A percentile compares a stretch with the other conserved stretches of the same genome.
phyloP scores from a whole-genome alignment of 2,329 filamentous ascomycete species.

The Aspergillus fumigatiaffinis region DNA sequence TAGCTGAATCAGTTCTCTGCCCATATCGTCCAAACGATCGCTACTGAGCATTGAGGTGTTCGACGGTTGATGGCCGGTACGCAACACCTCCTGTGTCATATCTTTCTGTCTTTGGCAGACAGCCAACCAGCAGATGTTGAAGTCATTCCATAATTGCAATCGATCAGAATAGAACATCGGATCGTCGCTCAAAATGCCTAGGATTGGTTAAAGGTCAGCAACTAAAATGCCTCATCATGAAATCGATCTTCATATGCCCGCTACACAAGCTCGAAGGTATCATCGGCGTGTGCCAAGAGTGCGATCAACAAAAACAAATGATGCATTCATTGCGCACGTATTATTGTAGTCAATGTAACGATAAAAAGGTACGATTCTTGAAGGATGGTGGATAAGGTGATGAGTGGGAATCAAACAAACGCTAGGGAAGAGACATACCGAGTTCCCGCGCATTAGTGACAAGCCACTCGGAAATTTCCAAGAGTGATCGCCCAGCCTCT shows the following conservation, averaged over 20 bases:
- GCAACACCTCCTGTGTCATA: slow-evolving; percentile 57
- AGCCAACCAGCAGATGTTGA: slow-evolving; percentile 88
- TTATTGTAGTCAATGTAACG: background rate
- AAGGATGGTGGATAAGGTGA: background rate
- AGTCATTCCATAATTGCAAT: slow-evolving; percentile 85
- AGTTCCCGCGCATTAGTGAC: slow-evolving; percentile 62
- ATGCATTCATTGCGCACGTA: background rate
- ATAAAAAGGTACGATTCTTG: background rate
- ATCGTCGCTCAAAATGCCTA: slow-evolving; percentile 83
- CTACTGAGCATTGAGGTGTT: slow-evolving; percentile 62
- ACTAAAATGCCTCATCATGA: background rate
- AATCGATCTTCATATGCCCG: background rate
- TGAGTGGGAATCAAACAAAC: slow-evolving; percentile 15
- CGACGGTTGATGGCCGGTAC: slow-evolving; percentile 55
- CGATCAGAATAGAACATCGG: slow-evolving; percentile 69
- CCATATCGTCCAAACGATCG: slow-evolving; percentile 71
- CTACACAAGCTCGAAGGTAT: background rate
- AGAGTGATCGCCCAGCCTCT: slow-evolving; percentile 56
- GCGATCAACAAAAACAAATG: background rate
- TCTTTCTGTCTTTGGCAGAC: slow-evolving; percentile 81
- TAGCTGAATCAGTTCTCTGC: slow-evolving; percentile 72
- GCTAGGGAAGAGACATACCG: slow-evolving; percentile 49
- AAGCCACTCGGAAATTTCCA: slow-evolving; percentile 64
- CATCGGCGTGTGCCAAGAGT: background rate
- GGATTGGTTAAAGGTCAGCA: background rate